Evolutionary conservation across 2,329 filamentous ascomycete genomes (phyloP).

Genomic region (Verticillium dahliae): DNA sequence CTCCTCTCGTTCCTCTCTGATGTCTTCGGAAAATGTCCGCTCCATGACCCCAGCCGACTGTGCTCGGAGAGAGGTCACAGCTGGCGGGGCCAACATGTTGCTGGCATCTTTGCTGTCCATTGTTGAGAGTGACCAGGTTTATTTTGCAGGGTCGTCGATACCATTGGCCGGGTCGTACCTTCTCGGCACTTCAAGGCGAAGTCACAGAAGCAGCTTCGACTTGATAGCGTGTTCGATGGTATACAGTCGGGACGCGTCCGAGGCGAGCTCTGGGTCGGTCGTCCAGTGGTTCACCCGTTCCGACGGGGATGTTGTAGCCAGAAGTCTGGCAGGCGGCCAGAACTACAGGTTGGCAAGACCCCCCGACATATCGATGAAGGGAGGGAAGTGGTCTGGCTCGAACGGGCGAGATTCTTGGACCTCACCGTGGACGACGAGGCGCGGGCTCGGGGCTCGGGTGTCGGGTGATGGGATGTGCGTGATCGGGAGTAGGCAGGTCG

Average conservation of each 20-base stretch:
- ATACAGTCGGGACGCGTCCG: background rate
- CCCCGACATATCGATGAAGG: constrained; percentile 36
- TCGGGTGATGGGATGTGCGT: background rate
- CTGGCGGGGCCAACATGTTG: constrained; percentile 42
- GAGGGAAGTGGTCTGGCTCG: constrained; percentile 3
- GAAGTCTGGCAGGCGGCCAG: constrained; percentile 38
- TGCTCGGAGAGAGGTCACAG: constrained; percentile 44
- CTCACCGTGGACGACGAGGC: background rate
- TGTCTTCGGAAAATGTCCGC: constrained; percentile 74
- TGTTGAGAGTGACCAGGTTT: constrained; percentile 17
- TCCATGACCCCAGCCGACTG: constrained; percentile 48
- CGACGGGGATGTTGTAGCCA: constrained; percentile 3
- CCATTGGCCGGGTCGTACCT: constrained; percentile 20
- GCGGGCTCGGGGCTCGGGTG: background rate
- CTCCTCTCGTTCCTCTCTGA: constrained; percentile 88
- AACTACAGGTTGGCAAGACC: constrained; percentile 36
- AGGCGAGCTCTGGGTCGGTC: background rate
- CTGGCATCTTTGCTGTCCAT: constrained; percentile 39
- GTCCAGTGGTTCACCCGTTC: constrained; percentile 3
- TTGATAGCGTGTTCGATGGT: background rate
- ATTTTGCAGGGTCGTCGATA: constrained; percentile 20
- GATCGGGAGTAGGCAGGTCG: constrained; percentile 1
- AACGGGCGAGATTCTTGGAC: constrained; percentile 2
- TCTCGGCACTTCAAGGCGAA: constrained; percentile 6
- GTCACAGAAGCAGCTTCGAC: background rate